Conservation (phyloP, 306 rosid species). For the Rosa chinensis region DNA sequence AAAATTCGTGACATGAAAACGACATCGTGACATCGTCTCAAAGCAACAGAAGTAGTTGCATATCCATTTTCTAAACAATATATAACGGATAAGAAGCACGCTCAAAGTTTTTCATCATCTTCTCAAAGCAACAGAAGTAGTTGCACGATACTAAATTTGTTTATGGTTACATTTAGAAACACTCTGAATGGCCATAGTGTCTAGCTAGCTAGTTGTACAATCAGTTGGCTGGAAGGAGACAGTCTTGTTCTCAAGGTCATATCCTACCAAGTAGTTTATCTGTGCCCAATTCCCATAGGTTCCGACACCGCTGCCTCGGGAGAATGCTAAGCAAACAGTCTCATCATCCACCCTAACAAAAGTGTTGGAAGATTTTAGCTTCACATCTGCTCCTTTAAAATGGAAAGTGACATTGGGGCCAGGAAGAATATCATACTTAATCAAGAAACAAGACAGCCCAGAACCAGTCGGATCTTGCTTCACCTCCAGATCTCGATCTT, state of each 20-base stretch:
- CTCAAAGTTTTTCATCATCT: too few species aligned
- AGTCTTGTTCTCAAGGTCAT: constrained; percentile 33
- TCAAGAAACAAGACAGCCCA: constrained; percentile 33
- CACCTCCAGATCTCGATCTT: constrained; percentile 1
- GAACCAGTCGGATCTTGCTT: not conserved
- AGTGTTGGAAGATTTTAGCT: constrained; percentile 24
- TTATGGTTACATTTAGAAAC: not conserved
- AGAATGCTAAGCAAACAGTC: constrained; percentile 49
- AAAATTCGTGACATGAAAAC: too few species aligned
- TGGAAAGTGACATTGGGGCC: constrained; percentile 35
- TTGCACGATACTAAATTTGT: too few species aligned
- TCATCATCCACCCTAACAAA: constrained; percentile 20
- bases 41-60: not conserved
- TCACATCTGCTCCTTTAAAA: constrained; percentile 39
- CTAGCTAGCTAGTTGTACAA: not conserved
- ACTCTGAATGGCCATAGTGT: too few species aligned
- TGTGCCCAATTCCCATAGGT: constrained; percentile 58
- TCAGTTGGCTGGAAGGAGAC: constrained; percentile 30
- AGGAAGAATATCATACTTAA: not conserved
- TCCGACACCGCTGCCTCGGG: fast-evolving
- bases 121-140: too few species aligned
- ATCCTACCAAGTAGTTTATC: constrained; percentile 40
- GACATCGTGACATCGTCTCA: not conserved
- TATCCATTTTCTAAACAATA: too few species aligned
- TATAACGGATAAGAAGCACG: too few species aligned